Evolutionary conservation across 768 basidiomycete species (phyloP), one percentile per base, ranked within the genome.

Genomic region (Chalciporus pseudorubinellus): DNA sequence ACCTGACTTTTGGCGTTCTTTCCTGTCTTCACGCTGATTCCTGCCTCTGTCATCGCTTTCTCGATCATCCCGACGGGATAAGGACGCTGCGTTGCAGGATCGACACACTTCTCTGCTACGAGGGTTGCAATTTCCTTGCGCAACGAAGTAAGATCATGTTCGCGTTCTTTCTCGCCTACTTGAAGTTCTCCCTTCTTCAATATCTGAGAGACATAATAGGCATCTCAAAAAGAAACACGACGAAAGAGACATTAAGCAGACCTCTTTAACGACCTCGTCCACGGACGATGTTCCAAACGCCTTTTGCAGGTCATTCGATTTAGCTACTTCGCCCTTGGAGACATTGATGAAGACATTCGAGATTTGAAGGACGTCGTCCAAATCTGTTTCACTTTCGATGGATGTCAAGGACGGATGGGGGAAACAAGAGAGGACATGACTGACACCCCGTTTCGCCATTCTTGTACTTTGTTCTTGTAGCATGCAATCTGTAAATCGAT

Each of bases 401-500:
- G 5, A n/a, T 5, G 16, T 48, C 10, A 43, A 61, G 55, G 19
- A 19, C 13, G 18, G 12, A 34, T 60, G 31, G 53, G 52, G 19
- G 6, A 21, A 42, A 20, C 10, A 3, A 29, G 26, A 33, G 6
- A 16, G 7, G 18, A 28, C 24, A 20, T 11, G 39, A 75, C 85
- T 66, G 70, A 92, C 85, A 95, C 89, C 55, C 94, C 94, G 51
- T 81, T 92, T 52, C 97, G 77, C 83, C 87, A 99, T 68, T 97
- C 95, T 60, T 95, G 92, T 22, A 99, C 97, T 72, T 98, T 98
- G 72, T 99, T 99, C 77, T 98, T 95, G 77, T 98, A 99, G 71
- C 94, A 97, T 33, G 97, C 95, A 62, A 99, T 89, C 95, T 88
- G 56, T 22, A 24, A 45, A 46, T 39, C 24, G 45, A 20, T 16